Evolutionary conservation across 1,284 basidiomycete genomes (phyloP).

Genomic region (Melampsora larici-populina): DNA sequence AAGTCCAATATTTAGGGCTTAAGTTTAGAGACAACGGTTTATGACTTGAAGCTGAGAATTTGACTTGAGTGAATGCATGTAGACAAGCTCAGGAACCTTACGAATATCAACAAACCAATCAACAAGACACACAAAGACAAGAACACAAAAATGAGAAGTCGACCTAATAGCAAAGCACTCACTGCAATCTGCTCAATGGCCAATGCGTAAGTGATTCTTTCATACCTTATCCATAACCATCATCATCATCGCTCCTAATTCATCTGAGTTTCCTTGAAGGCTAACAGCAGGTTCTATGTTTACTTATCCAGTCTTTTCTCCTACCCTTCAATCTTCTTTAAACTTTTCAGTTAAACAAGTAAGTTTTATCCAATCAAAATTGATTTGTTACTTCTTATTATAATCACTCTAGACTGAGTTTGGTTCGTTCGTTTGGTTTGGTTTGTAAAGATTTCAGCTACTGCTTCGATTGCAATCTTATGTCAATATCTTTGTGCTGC

Average conservation of each 20-base stretch:
- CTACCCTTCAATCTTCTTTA: slow-evolving; percentile 22
- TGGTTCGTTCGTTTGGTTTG: background rate
- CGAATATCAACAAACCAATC: too few species aligned
- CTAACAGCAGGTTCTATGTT: background rate
- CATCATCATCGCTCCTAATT: background rate
- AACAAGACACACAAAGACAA: background rate
- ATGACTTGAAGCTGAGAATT: too few species aligned
- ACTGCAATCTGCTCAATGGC: background rate
- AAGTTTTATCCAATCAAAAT: background rate
- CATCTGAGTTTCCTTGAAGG: background rate
- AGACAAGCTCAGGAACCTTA: too few species aligned
- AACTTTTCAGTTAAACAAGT: slow-evolving; percentile 19
- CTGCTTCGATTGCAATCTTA: slow-evolving; percentile 29
- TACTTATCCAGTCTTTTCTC: slow-evolving; percentile 19
- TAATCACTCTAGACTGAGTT: background rate
- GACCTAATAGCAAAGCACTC: background rate
- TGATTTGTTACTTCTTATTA: background rate
- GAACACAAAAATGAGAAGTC: background rate
- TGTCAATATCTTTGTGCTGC: slow-evolving; percentile 23
- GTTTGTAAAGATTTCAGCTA: slow-evolving; percentile 17
- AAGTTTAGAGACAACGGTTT: too few species aligned
- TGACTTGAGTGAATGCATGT: too few species aligned
- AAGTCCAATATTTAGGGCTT: too few species aligned
- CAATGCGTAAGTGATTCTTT: slow-evolving; percentile 17
- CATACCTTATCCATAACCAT: background rate